Evolutionary conservation across 257 asterid genomes (phyloP).

Genomic region (Fraxinus excelsior): DNA sequence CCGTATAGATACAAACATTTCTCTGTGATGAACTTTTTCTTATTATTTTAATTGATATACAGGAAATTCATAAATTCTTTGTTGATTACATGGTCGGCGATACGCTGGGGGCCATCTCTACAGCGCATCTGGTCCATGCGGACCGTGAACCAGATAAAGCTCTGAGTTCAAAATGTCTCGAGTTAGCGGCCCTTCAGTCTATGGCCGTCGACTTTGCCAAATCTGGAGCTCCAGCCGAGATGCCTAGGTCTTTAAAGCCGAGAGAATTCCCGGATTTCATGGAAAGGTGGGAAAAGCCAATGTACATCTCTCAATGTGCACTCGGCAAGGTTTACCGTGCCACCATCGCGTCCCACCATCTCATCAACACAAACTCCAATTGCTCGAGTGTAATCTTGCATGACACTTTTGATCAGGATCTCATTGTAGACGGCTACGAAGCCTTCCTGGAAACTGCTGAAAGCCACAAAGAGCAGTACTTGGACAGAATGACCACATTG

Average conservation of each 20-base stretch:
- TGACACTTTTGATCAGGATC: constrained; percentile 63
- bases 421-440: constrained; percentile 64
- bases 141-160: constrained; percentile 89
- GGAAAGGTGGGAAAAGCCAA: constrained; percentile 89
- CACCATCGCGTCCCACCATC: constrained; percentile 31
- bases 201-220: constrained; percentile 99
- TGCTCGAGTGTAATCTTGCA: constrained; percentile 28
- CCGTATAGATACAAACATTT: neutral
- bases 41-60: constrained; percentile 28
- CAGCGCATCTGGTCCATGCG: constrained; percentile 84
- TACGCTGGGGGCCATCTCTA: constrained; percentile 84
- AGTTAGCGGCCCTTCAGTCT: constrained; percentile 84
- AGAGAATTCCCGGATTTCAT: constrained; percentile 88
- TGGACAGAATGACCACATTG: constrained; percentile 55
- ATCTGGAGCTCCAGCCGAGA: constrained; percentile 93
- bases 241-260: constrained; percentile 75
- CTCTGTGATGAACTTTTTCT: neutral
- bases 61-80: constrained; percentile 90
- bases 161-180: constrained; percentile 70
- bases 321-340: constrained; percentile 90
- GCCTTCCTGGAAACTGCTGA: constrained; percentile 50
- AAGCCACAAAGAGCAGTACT: constrained; percentile 61
- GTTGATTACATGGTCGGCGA: constrained; percentile 88
- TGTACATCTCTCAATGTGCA: constrained; percentile 63
- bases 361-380: constrained; percentile 27